A percentile compares a stretch with the other conserved stretches of the same genome.
phyloP scores from a whole-genome alignment of 176 grass and related monocot genomes.

The Phragmites australis region DNA sequence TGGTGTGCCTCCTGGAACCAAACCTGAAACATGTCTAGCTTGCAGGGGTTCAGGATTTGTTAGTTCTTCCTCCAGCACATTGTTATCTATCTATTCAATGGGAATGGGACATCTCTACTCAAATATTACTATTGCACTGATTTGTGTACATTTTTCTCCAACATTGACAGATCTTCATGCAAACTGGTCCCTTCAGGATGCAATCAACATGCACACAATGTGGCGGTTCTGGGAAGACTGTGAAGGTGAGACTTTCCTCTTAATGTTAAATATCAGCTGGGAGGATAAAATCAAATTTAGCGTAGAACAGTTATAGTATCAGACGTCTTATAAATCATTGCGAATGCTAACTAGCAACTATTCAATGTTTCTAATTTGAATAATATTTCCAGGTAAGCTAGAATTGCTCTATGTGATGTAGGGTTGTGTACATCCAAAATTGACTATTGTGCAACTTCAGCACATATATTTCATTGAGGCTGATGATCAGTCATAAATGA shows the following conservation, averaged over 20 bases:
- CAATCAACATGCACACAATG: conserved; percentile 76
- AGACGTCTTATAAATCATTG: not conserved
- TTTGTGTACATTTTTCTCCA: conserved; percentile 19
- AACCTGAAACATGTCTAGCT: conserved; percentile 79
- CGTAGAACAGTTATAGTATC: not conserved
- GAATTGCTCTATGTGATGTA: not conserved
- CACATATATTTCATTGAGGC: not conserved
- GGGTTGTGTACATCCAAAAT: not conserved
- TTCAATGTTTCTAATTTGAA: not conserved
- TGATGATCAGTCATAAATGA: conserved; percentile 1
- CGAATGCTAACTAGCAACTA: not conserved
- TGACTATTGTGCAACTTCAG: not conserved
- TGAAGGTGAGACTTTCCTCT: conserved; percentile 53
- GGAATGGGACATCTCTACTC: conserved; percentile 2
- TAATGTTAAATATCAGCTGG: not conserved
- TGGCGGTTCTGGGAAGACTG: conserved; percentile 80
- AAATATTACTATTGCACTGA: conserved; percentile 5
- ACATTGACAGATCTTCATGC: conserved; percentile 63
- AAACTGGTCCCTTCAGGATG: conserved; percentile 89
- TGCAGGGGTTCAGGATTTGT: conserved; percentile 90
- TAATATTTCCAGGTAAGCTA: not conserved
- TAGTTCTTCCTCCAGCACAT: conserved; percentile 34
- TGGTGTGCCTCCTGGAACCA: conserved; percentile 91
- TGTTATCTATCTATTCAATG: not conserved
- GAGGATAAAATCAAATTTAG: not conserved